Conservation (phyloP, 2,329 filamentous ascomycete species). For the Aspergillus tamarii region DNA sequence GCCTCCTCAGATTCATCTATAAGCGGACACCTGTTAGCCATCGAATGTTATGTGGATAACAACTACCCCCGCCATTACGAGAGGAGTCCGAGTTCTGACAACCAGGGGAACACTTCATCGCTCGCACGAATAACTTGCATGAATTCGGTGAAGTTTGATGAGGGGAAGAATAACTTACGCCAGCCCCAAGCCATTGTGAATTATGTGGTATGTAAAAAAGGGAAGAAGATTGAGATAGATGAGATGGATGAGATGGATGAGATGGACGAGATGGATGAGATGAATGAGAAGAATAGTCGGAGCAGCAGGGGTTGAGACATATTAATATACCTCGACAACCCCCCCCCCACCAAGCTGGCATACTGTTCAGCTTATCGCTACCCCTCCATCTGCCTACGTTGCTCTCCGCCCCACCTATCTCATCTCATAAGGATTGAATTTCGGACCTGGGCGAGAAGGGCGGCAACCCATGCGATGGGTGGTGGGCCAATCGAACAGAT, state of each 20-base stretch:
- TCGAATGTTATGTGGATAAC: neutral
- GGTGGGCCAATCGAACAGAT: slow-evolving; percentile 4
- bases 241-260: neutral
- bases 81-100: neutral
- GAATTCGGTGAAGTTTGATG: neutral
- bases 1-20: slow-evolving; percentile 56
- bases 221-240: slow-evolving; percentile 4
- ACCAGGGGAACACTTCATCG: neutral
- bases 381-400: slow-evolving; percentile 5
- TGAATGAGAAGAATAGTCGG: neutral
- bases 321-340: slow-evolving; percentile 7
- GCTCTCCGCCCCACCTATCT: slow-evolving; percentile 5
- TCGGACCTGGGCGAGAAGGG: neutral
- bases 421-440: neutral
- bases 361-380: slow-evolving; percentile 5
- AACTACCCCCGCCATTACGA: neutral
- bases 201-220: slow-evolving; percentile 11
- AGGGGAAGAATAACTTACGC: slow-evolving; percentile 28
- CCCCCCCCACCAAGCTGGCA: slow-evolving; percentile 1
- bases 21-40: slow-evolving; percentile 5
- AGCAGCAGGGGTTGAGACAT: neutral
- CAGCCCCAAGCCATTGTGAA: slow-evolving; percentile 41
- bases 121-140: neutral
- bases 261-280: neutral
- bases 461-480: neutral